These are phyloP conservation scores for Fraxinus baroniana DNA, from an alignment of 305 asterid genomes.

Conservation along the genomic window DNA sequence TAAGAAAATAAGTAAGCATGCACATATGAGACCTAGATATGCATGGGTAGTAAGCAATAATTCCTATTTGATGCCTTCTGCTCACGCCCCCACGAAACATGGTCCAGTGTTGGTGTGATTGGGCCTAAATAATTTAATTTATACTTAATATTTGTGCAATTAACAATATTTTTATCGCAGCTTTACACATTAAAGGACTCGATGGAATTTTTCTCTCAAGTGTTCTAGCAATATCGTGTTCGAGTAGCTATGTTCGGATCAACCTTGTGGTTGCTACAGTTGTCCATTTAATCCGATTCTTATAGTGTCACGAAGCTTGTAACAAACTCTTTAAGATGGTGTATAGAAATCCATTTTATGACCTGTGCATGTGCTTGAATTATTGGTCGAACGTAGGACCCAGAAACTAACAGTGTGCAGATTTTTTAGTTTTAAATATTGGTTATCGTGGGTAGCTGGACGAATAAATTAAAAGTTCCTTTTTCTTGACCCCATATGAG, in stretches of 20 bases:
- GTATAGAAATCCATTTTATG: not conserved
- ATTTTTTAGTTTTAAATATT: not conserved
- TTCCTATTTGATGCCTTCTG: not conserved
- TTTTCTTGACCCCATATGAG: not conserved
- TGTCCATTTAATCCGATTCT: not conserved
- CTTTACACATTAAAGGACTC: not conserved
- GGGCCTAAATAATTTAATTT: not conserved
- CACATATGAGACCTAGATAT: not conserved
- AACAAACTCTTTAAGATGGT: not conserved
- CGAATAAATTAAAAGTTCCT: not conserved
- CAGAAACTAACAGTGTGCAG: not conserved
- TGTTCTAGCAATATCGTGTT: not conserved
- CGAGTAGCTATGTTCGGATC: not conserved
- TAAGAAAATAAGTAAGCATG: not conserved
- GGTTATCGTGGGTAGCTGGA: not conserved
- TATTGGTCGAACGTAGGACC: not conserved
- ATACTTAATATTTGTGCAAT: not conserved
- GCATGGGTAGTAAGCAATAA: not conserved
- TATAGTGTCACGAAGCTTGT: not conserved
- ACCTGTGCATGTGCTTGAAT: not conserved
- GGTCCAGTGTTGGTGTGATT: not conserved
- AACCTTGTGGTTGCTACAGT: not conserved
- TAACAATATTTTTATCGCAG: not conserved
- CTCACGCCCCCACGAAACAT: not conserved
- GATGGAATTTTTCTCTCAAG: not conserved